These are phyloP conservation scores for Nepenthes mirabilis DNA, from an alignment of 148 eudicot genomes.

Conservation along the genomic window DNA sequence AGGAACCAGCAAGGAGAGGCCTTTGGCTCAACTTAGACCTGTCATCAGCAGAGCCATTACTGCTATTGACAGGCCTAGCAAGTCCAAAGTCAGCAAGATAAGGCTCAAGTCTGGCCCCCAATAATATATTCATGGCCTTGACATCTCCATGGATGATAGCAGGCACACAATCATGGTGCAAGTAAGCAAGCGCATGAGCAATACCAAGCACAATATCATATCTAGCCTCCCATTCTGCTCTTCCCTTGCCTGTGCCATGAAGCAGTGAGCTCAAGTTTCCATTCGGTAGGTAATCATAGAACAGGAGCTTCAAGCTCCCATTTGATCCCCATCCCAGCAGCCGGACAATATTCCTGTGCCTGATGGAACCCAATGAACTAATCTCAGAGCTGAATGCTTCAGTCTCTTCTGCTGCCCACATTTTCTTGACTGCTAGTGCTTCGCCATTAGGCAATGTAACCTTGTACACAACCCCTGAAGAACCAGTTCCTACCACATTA, in stretches of 20 bases:
- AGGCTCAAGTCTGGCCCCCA: slow-evolving; percentile 68
- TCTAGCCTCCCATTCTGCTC: slow-evolving; percentile 84
- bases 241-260: slow-evolving; percentile 71
- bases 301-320: slow-evolving; percentile 50
- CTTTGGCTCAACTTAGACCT: slow-evolving; percentile 37
- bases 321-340: slow-evolving; percentile 91
- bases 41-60: slow-evolving; percentile 9
- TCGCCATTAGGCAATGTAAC: slow-evolving; percentile 65
- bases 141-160: slow-evolving; percentile 88
- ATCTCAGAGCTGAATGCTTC: slow-evolving; percentile 88
- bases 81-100: slow-evolving; percentile 92
- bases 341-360: slow-evolving; percentile 85
- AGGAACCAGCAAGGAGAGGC: slow-evolving; percentile 87
- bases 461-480: slow-evolving; percentile 94
- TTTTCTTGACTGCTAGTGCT: slow-evolving; percentile 83
- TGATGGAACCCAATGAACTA: slow-evolving; percentile 68
- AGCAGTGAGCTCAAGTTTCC: slow-evolving; percentile 94
- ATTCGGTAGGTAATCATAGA: slow-evolving; percentile 80
- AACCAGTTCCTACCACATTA: slow-evolving; percentile 88
- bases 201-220: slow-evolving; percentile 69
- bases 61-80: slow-evolving; percentile 43
- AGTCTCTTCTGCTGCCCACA: slow-evolving; percentile 79
- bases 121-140: slow-evolving; percentile 86
- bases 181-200: slow-evolving; percentile 85
- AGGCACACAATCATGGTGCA: slow-evolving; percentile 94